Evolutionary conservation across 2,329 filamentous ascomycete genomes (phyloP), one percentile per base, ranked within the genome.

Genomic region (Pseudocercospora musae): DNA sequence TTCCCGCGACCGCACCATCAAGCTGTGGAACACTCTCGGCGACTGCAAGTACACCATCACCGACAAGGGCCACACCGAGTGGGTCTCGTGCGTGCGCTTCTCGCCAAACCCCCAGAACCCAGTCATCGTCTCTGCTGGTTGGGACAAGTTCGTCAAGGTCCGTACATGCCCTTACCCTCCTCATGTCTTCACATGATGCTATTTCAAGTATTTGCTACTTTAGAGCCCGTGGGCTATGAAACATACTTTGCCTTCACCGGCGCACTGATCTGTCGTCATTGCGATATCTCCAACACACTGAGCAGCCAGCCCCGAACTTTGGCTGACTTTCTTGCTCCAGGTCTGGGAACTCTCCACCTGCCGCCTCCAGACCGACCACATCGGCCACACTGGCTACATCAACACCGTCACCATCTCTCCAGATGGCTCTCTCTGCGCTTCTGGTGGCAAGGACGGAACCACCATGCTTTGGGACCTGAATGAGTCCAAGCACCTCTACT

Each of bases 41-140:
- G 95, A 99, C 89, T 99, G 95, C 93, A 99, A 99, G 88, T 99
- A 89, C 89, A 99, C 94, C 85, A 98, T 99, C 87, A 96, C 92
- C 83, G 95, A 99, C 81, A 99, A 99, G 90, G 95, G 95, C 80
- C 95, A 99, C 88, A 92, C 92, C 82, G 95, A 99, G 84, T 99
- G 95, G 95, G 95, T 96, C 75, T 97, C 94, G 69, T 98, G 94
- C 86, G 95, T 99, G 74, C 90, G 95, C 82, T 99, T 99, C 91
- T 96, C 91, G 84, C 95, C 95, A 79, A 99, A 99, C 88, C 95
- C 95, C 78, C 94, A 98, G 87, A 99, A 98, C 89, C 94, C 95
- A 74, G 95, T 99, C 81, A 99, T 99, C 80, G 95, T 99, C 80
- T 96, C 90, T 80, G 89, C 90, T 82, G 93, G 93, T 76, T 99